Evolutionary conservation across 106 monocot genomes (phyloP).

Genomic region (Apostasia shenzhenica): DNA sequence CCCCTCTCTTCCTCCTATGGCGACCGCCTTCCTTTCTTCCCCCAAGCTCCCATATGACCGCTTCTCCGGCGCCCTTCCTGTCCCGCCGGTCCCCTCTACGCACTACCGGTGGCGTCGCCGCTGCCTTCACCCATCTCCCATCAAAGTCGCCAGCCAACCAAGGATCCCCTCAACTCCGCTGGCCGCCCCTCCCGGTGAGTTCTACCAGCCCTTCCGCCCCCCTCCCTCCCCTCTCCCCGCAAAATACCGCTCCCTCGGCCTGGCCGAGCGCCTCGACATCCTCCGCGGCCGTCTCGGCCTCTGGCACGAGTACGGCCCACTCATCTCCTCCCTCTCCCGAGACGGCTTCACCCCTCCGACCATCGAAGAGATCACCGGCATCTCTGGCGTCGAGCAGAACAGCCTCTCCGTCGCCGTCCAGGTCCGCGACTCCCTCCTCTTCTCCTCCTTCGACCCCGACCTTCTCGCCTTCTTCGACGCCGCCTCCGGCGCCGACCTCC

Average conservation of each 20-base stretch:
- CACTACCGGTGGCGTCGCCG: background rate
- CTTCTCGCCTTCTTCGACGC: conserved; percentile 60
- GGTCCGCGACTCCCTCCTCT: conserved; percentile 74
- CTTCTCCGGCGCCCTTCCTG: background rate
- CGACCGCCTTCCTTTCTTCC: background rate
- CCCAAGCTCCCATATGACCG: background rate
- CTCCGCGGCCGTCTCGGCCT: conserved; percentile 84
- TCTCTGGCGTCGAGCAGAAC: conserved; percentile 88
- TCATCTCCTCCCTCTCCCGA: conserved; percentile 53
- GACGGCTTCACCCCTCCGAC: conserved; percentile 79
- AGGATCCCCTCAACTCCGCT: conserved; percentile 41
- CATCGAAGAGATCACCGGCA: conserved; percentile 85
- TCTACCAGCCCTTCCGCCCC: conserved; percentile 92
- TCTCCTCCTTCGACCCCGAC: conserved; percentile 28
- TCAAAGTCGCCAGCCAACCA: background rate
- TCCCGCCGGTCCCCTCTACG: background rate
- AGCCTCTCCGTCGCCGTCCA: conserved; percentile 56
- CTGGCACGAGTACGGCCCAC: conserved; percentile 91
- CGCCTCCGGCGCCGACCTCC: conserved; percentile 53
- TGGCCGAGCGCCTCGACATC: conserved; percentile 51
- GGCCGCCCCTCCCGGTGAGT: conserved; percentile 28
- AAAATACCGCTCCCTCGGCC: conserved; percentile 43
- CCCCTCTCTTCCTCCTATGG: conserved; percentile 9
- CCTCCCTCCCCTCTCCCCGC: conserved; percentile 71
- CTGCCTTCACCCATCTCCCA: background rate